Evolutionary conservation across 164 flowering plant species (phyloP).

Genomic region (Litsea cubeba): DNA sequence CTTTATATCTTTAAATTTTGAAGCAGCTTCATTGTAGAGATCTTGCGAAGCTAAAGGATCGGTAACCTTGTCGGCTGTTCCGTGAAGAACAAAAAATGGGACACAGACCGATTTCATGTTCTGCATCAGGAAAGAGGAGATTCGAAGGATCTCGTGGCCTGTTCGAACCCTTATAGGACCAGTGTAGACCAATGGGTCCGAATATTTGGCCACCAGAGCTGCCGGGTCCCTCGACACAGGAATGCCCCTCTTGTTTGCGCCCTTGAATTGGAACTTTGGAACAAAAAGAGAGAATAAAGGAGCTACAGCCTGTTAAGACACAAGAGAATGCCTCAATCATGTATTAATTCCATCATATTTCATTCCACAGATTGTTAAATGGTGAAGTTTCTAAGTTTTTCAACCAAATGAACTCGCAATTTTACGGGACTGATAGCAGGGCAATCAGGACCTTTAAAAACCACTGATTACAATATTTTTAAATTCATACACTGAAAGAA

Average conservation of each 20-base stretch:
- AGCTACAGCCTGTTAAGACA: constrained; percentile 66
- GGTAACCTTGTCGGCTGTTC: constrained; percentile 88
- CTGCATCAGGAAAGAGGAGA: constrained; percentile 64
- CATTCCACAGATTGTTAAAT: neutral
- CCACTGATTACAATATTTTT: neutral
- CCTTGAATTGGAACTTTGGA: constrained; percentile 89
- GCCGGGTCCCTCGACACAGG: constrained; percentile 96
- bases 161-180: constrained; percentile 96
- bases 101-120: constrained; percentile 73
- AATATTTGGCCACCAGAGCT: constrained; percentile 79
- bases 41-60: constrained; percentile 94
- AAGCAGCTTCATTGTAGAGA: constrained; percentile 70
- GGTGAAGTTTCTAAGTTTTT: neutral
- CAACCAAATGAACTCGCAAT: neutral
- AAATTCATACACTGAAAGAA: neutral
- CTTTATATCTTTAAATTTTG: constrained; percentile 75
- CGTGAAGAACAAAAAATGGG: constrained; percentile 94
- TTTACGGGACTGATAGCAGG: neutral
- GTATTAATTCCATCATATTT: neutral
- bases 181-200: constrained; percentile 95
- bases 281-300: constrained; percentile 76
- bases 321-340: neutral
- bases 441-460: neutral
- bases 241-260: constrained; percentile 95
- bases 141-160: constrained; percentile 86